These are phyloP conservation scores for Mercurialis annua DNA, from an alignment of 345 rosid species.

Conservation along the genomic window DNA sequence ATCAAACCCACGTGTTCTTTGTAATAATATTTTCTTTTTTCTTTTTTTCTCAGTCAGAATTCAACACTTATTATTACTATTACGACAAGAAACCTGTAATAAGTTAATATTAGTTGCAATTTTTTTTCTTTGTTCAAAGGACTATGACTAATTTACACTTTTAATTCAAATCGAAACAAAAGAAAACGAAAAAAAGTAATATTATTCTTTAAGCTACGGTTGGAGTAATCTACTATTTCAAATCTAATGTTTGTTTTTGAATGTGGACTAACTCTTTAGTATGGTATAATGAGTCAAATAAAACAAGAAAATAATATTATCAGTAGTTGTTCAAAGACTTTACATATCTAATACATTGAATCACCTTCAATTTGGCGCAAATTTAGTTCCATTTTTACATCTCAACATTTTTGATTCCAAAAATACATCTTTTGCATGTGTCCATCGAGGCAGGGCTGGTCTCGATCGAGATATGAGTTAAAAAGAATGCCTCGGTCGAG, in stretches of 20 bases:
- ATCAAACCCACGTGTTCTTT: slow-evolving; percentile 8
- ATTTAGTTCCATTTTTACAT: too few relatives aligned
- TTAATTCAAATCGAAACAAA: background rate
- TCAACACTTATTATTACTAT: background rate
- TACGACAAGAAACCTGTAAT: background rate
- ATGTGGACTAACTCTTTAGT: background rate
- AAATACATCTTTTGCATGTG: too few relatives aligned
- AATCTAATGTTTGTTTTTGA: background rate
- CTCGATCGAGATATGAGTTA: too few relatives aligned
- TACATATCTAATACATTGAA: too few relatives aligned
- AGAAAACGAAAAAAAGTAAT: background rate
- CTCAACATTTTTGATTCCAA: too few relatives aligned
- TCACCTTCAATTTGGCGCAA: too few relatives aligned
- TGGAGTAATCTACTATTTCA: background rate
- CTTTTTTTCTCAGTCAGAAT: too few relatives aligned
- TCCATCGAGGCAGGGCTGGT: too few relatives aligned
- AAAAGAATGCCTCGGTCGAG: too few relatives aligned
- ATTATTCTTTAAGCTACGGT: background rate
- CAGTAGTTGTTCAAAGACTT: too few relatives aligned
- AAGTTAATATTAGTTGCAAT: background rate
- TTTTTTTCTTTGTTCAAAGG: background rate
- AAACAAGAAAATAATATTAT: too few relatives aligned
- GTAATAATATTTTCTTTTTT: background rate
- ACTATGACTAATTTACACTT: slow-evolving; percentile 1
- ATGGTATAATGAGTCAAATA: too few relatives aligned